Base-by-base conservation (phyloP, 306 rosid genomes). In the Vigna nakashimae region DNA sequence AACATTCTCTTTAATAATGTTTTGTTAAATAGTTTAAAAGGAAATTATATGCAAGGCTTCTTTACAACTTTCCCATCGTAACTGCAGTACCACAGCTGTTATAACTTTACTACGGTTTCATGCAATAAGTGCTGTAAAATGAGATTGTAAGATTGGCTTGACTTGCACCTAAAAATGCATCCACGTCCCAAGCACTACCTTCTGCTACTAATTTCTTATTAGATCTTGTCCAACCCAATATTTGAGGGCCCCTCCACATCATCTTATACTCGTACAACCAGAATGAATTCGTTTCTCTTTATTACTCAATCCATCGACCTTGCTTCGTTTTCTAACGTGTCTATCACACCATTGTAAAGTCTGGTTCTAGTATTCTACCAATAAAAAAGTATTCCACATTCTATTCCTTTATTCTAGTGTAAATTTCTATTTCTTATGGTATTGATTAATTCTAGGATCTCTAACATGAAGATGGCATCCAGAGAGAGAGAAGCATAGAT, bases 121-220 rank as follows among this genome's bases (percentile, higher is more conserved):
- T 26, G 30, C 32, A 43, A n/a, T 9, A 5, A 32, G 60, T 43
- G 26, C 28, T 16, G n/a, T 59, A 2, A 18, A 30, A 32, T 63
- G 63, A 32, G 36, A 50, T 62, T 16, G 36, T 15, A 16, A 18
- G 32, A 32, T 63, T 40, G 14, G 48, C 58, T 14, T 1, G 46
- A 68, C 14, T 6, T 36, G 32, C 28, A 59, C 16, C 62, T 73
- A 20, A 38, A 15, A 24, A 4, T 68, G 64, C 76, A 59, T 75
- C 72, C 50, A 49, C 73, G 55, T 20, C 18, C 18, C 18, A 18
- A 52, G 32, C 64, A 69, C 65, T 17, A 40, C 17, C 75, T 45
- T 66, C 59, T 11, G 62, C 16, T 48, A 16, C 28, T 57, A 24
- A 12, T 68, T 22, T 56, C 4, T 62, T 38, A 46, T 56, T 16